These are phyloP conservation scores for Tolypocladium nubicola DNA, from an alignment of 2,329 filamentous ascomycete genomes.

Conservation along the genomic window DNA sequence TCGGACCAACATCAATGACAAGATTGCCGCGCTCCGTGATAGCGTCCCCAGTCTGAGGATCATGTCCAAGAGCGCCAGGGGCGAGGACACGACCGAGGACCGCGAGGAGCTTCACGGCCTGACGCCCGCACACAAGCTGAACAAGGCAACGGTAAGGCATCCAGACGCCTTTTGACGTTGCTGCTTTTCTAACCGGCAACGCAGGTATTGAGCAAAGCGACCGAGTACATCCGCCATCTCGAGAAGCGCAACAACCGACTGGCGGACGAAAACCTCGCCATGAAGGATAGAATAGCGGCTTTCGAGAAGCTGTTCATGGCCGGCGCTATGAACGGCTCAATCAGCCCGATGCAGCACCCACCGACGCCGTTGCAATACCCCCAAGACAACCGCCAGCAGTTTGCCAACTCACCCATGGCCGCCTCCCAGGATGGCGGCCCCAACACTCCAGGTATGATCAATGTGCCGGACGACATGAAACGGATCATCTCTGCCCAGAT, in stretches of 20 bases:
- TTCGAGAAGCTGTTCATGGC: slow-evolving; percentile 73
- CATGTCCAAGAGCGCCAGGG: slow-evolving; percentile 62
- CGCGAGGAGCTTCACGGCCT: slow-evolving; percentile 66
- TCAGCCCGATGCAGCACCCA: slow-evolving; percentile 43
- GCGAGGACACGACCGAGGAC: slow-evolving; percentile 61
- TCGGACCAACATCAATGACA: slow-evolving; percentile 91
- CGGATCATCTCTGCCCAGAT: slow-evolving; percentile 48
- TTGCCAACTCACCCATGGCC: slow-evolving; percentile 32
- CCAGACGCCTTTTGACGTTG: too few relatives aligned
- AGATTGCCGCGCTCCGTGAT: slow-evolving; percentile 84
- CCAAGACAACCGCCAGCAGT: slow-evolving; percentile 30
- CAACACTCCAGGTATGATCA: slow-evolving; percentile 47
- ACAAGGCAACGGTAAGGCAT: slow-evolving; percentile 73
- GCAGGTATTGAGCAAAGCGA: slow-evolving; percentile 82
- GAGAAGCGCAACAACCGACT: slow-evolving; percentile 83
- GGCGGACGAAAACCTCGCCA: slow-evolving; percentile 66
- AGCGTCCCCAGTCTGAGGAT: slow-evolving; percentile 85
- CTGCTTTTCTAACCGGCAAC: neutral
- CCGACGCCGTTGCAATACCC: slow-evolving; percentile 42
- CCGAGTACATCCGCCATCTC: slow-evolving; percentile 88
- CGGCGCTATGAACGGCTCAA: slow-evolving; percentile 56
- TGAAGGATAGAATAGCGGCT: slow-evolving; percentile 68
- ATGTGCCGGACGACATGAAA: slow-evolving; percentile 56
- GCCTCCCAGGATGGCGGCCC: slow-evolving; percentile 29
- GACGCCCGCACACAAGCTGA: slow-evolving; percentile 83